A percentile compares a stretch with the other conserved stretches of the same genome.
These are phyloP conservation scores for Colletotrichum aenigma DNA, from an alignment of 2,329 filamentous ascomycete genomes.

Conservation along the genomic window DNA sequence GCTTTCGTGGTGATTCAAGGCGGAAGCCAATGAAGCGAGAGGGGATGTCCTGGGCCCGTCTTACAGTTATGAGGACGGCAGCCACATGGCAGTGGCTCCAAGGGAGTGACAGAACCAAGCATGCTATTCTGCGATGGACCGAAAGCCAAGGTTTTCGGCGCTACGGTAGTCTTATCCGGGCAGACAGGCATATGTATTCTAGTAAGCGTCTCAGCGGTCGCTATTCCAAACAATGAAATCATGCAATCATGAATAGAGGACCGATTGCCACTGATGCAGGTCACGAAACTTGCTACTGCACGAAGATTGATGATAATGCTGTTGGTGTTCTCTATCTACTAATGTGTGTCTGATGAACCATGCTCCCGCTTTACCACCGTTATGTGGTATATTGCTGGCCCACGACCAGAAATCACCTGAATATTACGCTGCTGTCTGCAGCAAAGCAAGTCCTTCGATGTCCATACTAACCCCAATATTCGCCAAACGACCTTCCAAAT, in stretches of 20 bases:
- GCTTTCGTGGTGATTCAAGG: constrained; percentile 1
- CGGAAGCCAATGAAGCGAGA: neutral
- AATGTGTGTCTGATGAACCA: neutral
- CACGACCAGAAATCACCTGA: neutral
- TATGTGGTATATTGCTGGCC: neutral
- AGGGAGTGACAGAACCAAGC: neutral
- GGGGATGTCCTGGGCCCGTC: neutral
- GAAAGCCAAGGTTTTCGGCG: neutral
- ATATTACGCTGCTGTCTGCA: neutral
- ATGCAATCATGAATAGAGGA: neutral
- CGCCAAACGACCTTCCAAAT: neutral
- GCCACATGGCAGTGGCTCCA: neutral
- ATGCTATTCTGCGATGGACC: neutral
- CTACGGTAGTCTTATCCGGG: neutral
- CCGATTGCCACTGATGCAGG: neutral
- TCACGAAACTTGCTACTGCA: neutral
- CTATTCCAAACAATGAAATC: neutral
- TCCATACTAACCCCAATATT: neutral
- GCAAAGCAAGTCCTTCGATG: neutral
- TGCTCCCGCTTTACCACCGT: neutral
- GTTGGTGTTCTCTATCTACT: neutral
- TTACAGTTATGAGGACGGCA: neutral
- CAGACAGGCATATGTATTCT: neutral
- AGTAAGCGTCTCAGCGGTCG: neutral
- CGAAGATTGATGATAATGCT: neutral